phyloP scores from a whole-genome alignment of 2,329 filamentous ascomycete genomes.

The Colletotrichum chlorophyti region DNA sequence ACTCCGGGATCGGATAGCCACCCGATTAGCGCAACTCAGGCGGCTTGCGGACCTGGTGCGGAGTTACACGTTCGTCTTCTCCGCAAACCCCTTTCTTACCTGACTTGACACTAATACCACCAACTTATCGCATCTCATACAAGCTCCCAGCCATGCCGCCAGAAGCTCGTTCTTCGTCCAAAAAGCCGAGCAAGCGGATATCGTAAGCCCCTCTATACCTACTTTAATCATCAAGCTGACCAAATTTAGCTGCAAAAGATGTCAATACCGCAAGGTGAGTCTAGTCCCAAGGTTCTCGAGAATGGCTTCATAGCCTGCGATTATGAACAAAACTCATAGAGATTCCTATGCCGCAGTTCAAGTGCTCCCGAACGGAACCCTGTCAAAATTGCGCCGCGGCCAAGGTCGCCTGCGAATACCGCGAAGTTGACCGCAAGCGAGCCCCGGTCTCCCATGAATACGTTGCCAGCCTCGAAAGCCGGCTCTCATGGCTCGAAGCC shows the following conservation, averaged over 20 bases:
- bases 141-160: background rate
- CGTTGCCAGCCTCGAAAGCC: slow-evolving; percentile 20
- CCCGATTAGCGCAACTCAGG: no score
- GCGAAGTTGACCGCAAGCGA: slow-evolving; percentile 22
- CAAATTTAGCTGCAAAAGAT: slow-evolving; percentile 19
- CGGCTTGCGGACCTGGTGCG: no score
- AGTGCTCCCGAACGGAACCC: slow-evolving; percentile 28
- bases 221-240: fast-evolving
- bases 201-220: background rate
- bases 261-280: slow-evolving; percentile 22
- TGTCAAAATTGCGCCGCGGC: slow-evolving; percentile 25
- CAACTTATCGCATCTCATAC: no score
- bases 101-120: background rate
- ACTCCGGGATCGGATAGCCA: no score
- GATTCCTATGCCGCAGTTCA: slow-evolving; percentile 3
- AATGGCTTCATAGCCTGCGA: no score
- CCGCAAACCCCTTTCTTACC: no score
- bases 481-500: slow-evolving; percentile 28
- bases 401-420: slow-evolving; percentile 25
- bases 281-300: no score
- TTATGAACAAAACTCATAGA: background rate
- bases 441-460: slow-evolving; percentile 25
- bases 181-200: background rate
- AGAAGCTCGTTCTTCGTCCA: background rate
- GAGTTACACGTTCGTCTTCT: no score